These are phyloP conservation scores for Komagataella pastoris DNA, from an alignment of 805 yeast species.

Conservation along the genomic window DNA sequence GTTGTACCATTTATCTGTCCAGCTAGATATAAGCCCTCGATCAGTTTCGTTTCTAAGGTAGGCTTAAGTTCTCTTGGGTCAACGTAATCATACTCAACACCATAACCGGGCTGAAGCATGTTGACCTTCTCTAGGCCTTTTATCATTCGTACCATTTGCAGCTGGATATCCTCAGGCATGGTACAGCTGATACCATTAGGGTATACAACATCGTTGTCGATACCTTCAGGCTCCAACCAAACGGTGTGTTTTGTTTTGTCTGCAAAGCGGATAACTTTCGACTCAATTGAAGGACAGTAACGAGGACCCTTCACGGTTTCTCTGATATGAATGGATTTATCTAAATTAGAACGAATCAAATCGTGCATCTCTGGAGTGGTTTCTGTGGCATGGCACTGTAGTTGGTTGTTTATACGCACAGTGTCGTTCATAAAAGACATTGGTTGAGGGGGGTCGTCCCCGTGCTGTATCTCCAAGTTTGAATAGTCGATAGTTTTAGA, in stretches of 20 bases:
- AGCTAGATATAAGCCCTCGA: constrained; percentile 73
- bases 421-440: constrained; percentile 73
- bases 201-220: constrained; percentile 74
- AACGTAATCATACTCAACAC: constrained; percentile 96
- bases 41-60: constrained; percentile 71
- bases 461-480: constrained; percentile 53
- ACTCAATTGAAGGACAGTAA: constrained; percentile 93
- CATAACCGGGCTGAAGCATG: constrained; percentile 95
- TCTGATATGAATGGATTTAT: constrained; percentile 77
- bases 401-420: constrained; percentile 48
- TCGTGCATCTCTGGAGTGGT: constrained; percentile 72
- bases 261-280: constrained; percentile 71
- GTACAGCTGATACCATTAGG: constrained; percentile 96
- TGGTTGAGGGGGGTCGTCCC: constrained; percentile 79
- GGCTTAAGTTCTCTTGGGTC: constrained; percentile 79
- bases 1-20: constrained; percentile 99
- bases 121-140: constrained; percentile 80
- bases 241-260: constrained; percentile 67
- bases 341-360: constrained; percentile 53
- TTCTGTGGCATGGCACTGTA: constrained; percentile 61
- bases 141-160: constrained; percentile 56
- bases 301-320: constrained; percentile 95
- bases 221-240: constrained; percentile 96
- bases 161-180: constrained; percentile 90
- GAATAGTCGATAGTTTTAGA: constrained; percentile 57